phyloP scores from a whole-genome alignment of 805 yeast species.

The Metschnikowia cubensis region DNA sequence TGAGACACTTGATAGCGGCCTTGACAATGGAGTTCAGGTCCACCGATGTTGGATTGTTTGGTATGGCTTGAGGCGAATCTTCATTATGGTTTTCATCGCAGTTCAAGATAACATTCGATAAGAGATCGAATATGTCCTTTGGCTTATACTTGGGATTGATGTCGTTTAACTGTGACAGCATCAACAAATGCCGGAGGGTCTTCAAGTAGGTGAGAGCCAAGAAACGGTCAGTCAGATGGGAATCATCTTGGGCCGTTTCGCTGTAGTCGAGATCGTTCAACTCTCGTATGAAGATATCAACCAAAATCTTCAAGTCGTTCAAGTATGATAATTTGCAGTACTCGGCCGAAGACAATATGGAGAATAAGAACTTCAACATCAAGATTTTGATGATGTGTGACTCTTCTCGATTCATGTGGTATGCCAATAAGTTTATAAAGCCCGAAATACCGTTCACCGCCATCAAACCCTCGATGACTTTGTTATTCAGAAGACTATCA shows the following conservation, averaged over 20 bases:
- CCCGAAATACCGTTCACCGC: slow-evolving; percentile 56
- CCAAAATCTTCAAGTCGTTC: slow-evolving; percentile 79
- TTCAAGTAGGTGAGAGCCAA: slow-evolving; percentile 52
- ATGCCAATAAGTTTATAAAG: slow-evolving; percentile 54
- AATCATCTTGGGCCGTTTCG: not conserved
- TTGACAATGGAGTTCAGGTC: slow-evolving; percentile 21
- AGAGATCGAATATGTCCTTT: slow-evolving; percentile 47
- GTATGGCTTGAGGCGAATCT: not conserved
- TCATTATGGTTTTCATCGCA: slow-evolving; percentile 11
- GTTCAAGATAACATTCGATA: slow-evolving; percentile 44
- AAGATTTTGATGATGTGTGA: slow-evolving; percentile 71
- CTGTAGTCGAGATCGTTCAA: slow-evolving; percentile 60
- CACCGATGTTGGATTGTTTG: not conserved
- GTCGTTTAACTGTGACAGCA: slow-evolving; percentile 55
- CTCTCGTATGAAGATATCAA: slow-evolving; percentile 80
- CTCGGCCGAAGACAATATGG: slow-evolving; percentile 62
- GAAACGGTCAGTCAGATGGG: slow-evolving; percentile 51
- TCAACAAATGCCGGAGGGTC: slow-evolving; percentile 67
- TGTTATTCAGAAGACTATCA: slow-evolving; percentile 32
- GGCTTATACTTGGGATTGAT: slow-evolving; percentile 53
- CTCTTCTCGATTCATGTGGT: slow-evolving; percentile 69
- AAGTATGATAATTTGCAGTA: slow-evolving; percentile 70
- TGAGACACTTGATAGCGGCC: slow-evolving; percentile 32
- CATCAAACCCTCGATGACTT: slow-evolving; percentile 50
- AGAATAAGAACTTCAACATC: slow-evolving; percentile 72